Evolutionary conservation across 2,329 filamentous ascomycete genomes (phyloP).

Genomic region (Pseudogymnoascus sp.): DNA sequence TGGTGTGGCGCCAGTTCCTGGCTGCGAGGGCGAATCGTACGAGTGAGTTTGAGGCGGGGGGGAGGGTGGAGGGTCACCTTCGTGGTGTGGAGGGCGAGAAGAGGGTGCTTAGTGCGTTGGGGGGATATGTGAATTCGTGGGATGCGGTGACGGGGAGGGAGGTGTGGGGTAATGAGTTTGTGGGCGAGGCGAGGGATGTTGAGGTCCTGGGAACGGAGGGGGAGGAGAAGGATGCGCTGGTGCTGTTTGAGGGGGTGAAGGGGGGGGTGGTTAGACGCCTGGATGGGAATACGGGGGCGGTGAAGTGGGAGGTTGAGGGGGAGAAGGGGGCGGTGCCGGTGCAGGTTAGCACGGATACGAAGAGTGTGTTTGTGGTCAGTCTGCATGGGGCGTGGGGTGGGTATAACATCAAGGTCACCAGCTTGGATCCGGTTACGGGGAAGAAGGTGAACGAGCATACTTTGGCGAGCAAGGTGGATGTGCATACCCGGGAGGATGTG

Average conservation of each 20-base stretch:
- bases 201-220: constrained; percentile 64
- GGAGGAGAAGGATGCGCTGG: constrained; percentile 62
- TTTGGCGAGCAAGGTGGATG: constrained; percentile 68
- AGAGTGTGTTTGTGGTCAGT: constrained; percentile 70
- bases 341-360: constrained; percentile 63
- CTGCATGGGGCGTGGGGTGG: constrained; percentile 64
- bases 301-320: constrained; percentile 74
- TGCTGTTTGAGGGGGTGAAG: constrained; percentile 53
- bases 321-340: constrained; percentile 63
- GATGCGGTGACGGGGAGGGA: constrained; percentile 74
- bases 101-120: constrained; percentile 68
- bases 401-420: constrained; percentile 69
- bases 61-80: constrained; percentile 39
- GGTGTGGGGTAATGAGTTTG: constrained; percentile 63
- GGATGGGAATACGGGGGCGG: constrained; percentile 62
- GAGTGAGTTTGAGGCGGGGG: constrained; percentile 33
- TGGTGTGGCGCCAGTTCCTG: constrained; percentile 82
- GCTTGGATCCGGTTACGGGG: constrained; percentile 67
- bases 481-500: constrained; percentile 57
- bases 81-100: constrained; percentile 73
- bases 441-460: constrained; percentile 64
- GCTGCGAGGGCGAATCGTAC: constrained; percentile 39
- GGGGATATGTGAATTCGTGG: constrained; percentile 69
- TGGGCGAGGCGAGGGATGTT: constrained; percentile 57
- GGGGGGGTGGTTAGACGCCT: constrained; percentile 61